Evolutionary conservation across 2,329 filamentous ascomycete species (phyloP).

Genomic region (Sarocladiaceae sp.): DNA sequence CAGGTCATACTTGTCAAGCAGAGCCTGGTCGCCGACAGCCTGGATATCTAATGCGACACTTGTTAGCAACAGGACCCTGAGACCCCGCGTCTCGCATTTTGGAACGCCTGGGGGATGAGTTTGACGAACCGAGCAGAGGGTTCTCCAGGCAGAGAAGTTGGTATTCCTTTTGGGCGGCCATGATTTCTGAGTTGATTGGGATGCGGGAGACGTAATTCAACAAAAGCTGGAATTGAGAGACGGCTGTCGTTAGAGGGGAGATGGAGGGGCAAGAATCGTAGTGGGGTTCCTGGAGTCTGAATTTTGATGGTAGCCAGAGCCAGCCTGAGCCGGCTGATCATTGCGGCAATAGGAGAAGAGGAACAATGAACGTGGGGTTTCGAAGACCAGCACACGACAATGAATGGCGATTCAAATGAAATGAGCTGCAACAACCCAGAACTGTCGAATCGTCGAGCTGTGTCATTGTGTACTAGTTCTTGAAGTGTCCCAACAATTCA

Average conservation of each 20-base stretch:
- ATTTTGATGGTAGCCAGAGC: slow-evolving; percentile 5
- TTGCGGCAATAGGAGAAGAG: slow-evolving; percentile 3
- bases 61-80: slow-evolving; percentile 6
- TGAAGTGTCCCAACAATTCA: neutral
- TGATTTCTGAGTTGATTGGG: slow-evolving; percentile 29
- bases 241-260: slow-evolving; percentile 20
- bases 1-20: slow-evolving; percentile 88
- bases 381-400: too few relatives aligned
- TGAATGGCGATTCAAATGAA: too few relatives aligned
- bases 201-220: neutral
- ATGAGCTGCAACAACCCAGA: too few relatives aligned
- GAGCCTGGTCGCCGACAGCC: slow-evolving; percentile 72
- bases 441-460: too few relatives aligned
- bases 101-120: neutral
- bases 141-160: slow-evolving; percentile 94
- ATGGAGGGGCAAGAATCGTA: slow-evolving; percentile 19
- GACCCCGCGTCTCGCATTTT: neutral
- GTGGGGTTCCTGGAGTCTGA: slow-evolving; percentile 11
- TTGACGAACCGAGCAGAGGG: slow-evolving; percentile 76
- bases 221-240: too few relatives aligned
- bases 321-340: neutral
- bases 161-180: slow-evolving; percentile 76
- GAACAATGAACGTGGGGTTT: neutral
- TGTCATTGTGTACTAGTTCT: neutral
- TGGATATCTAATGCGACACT: slow-evolving; percentile 69